A percentile compares a stretch with the other conserved stretches of the same genome.
These are phyloP conservation scores for Bryoerythrophyllum caledonicum DNA, from an alignment of 225 moss, liverwort and hornwort genomes.

Conservation along the genomic window DNA sequence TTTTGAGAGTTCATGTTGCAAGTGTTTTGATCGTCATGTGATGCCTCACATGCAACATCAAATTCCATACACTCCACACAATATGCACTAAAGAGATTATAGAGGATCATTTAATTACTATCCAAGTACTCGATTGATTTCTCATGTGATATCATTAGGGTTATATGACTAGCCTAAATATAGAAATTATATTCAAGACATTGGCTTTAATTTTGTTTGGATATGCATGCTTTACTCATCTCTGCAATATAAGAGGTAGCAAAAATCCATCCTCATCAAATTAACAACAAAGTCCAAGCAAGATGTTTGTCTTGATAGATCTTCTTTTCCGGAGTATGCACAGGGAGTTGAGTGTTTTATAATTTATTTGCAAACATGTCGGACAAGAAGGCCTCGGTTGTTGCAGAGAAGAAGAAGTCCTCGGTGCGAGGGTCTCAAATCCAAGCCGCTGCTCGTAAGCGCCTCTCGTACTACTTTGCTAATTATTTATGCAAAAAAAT, in stretches of 20 bases:
- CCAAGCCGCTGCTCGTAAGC: not conserved
- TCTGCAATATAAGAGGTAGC: not conserved
- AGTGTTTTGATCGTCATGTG: not conserved
- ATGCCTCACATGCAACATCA: too few species aligned
- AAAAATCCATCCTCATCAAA: not conserved
- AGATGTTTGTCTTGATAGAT: not conserved
- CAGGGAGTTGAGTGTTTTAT: not conserved
- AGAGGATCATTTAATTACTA: too few species aligned
- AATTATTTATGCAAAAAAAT: too few species aligned
- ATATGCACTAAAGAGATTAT: too few species aligned
- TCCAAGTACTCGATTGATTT: too few species aligned
- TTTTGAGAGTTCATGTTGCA: too few species aligned
- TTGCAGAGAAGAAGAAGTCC: constrained; percentile 27
- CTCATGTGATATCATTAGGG: too few species aligned
- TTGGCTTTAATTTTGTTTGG: not conserved
- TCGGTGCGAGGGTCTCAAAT: constrained; percentile 17
- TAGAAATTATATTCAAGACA: not conserved
- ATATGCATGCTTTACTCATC: too few species aligned
- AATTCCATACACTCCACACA: too few species aligned
- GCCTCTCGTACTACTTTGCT: not conserved
- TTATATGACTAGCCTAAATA: too few species aligned
- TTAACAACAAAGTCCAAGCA: too few species aligned
- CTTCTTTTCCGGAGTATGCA: not conserved
- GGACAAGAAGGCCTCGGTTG: constrained; percentile 26
- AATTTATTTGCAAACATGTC: constrained; percentile 20